A percentile compares a stretch with the other conserved stretches of the same genome.
Conservation (phyloP, 768 basidiomycete species). For the Leccinum disarticulatum region DNA sequence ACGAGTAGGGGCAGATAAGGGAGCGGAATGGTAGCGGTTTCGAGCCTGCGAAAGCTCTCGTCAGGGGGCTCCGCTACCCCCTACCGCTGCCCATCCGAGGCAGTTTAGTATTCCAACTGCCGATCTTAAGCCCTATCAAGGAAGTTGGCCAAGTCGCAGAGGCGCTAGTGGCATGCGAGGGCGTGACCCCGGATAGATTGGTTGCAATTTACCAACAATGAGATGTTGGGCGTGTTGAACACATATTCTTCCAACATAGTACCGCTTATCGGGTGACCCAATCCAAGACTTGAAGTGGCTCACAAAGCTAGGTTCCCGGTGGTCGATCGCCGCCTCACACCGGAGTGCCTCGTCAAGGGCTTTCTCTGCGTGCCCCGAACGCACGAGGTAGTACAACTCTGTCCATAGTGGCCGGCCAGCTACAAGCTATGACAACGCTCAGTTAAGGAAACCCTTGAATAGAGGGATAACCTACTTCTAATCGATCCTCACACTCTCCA, state of each 20-base stretch:
- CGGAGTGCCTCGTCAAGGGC: conserved; percentile 74
- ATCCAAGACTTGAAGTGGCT: conserved; percentile 83
- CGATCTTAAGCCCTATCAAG: too few relatives aligned
- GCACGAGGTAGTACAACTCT: conserved; percentile 86
- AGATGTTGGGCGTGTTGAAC: not conserved
- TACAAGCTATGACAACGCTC: conserved; percentile 53
- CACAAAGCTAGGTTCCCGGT: conserved; percentile 83
- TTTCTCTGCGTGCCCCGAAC: conserved; percentile 80
- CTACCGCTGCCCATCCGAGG: too few relatives aligned
- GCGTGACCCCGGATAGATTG: too few relatives aligned
- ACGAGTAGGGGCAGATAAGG: too few relatives aligned
- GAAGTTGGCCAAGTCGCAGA: too few relatives aligned
- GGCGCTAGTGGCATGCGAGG: too few relatives aligned
- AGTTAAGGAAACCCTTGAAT: not conserved
- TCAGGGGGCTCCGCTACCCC: too few relatives aligned
- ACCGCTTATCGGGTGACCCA: conserved; percentile 78
- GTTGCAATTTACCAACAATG: not conserved
- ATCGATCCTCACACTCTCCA: conserved; percentile 77
- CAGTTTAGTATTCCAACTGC: too few relatives aligned
- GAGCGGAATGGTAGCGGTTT: too few relatives aligned
- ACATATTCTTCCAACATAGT: conserved; percentile 18
- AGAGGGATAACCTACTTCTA: conserved; percentile 60
- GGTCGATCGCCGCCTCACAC: conserved; percentile 65
- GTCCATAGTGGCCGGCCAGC: conserved; percentile 89
- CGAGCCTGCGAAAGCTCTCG: too few relatives aligned